These are phyloP conservation scores for Cynara cardunculus DNA, from an alignment of 129 eudicot species.

Conservation along the genomic window DNA sequence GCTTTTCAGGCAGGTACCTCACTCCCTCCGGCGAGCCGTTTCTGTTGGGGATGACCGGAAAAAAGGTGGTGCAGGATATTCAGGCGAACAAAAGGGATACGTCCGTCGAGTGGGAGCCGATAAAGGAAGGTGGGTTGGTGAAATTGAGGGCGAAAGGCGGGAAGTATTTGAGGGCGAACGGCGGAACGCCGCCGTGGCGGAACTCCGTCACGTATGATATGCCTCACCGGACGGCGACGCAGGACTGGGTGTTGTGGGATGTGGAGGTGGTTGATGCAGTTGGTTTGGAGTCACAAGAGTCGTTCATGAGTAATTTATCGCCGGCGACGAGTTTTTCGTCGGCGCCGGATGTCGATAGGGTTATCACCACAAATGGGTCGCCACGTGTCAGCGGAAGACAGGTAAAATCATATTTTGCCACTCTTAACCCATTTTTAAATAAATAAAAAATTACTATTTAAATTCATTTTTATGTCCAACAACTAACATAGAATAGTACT, in stretches of 20 bases:
- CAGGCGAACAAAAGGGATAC: constrained; percentile 26
- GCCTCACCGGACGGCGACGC: constrained; percentile 59
- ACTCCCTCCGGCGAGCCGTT: constrained; percentile 59
- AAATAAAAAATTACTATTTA: background rate
- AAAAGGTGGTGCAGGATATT: constrained; percentile 49
- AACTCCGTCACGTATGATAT: constrained; percentile 72
- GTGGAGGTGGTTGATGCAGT: constrained; percentile 55
- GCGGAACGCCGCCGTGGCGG: constrained; percentile 81
- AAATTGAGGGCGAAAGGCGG: constrained; percentile 58
- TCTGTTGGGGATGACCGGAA: constrained; percentile 74
- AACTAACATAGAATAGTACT: too few species aligned
- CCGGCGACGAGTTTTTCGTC: constrained; percentile 38
- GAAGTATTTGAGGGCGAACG: constrained; percentile 61
- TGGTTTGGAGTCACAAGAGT: constrained; percentile 34
- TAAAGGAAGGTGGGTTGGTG: constrained; percentile 49
- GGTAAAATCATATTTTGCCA: constrained; percentile 19
- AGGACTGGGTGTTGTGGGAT: constrained; percentile 80
- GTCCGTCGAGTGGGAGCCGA: constrained; percentile 78
- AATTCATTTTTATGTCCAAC: background rate
- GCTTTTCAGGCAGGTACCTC: constrained; percentile 57
- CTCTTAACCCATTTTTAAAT: background rate
- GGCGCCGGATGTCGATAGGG: constrained; percentile 16
- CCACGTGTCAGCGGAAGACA: constrained; percentile 33
- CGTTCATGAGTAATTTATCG: constrained; percentile 25
- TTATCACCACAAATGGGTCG: constrained; percentile 3